These are phyloP conservation scores for Oryza nivara DNA, from an alignment of 176 grass and related monocot genomes.

Conservation along the genomic window DNA sequence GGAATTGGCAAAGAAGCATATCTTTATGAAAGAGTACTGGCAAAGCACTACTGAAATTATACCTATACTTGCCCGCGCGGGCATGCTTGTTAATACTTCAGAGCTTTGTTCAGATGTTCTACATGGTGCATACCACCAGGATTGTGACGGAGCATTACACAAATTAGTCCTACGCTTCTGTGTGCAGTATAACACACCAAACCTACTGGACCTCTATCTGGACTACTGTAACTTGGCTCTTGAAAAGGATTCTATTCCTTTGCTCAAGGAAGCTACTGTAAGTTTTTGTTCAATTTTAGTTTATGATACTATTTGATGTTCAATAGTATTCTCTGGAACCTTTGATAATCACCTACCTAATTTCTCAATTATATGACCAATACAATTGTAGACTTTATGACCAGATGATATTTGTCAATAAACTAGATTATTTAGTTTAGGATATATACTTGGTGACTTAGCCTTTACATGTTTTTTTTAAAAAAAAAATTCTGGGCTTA, in stretches of 20 bases:
- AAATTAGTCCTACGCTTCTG: slow-evolving; percentile 78
- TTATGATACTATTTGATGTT: slow-evolving; percentile 24
- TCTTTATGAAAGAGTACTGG: slow-evolving; percentile 91
- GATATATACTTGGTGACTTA: slow-evolving; percentile 23
- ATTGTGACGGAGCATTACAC: slow-evolving; percentile 54
- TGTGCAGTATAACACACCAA: slow-evolving; percentile 72
- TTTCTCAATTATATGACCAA: background rate
- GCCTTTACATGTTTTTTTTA: slow-evolving; percentile 11
- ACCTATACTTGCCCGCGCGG: slow-evolving; percentile 71
- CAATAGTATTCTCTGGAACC: slow-evolving; percentile 11
- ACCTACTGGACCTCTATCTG: slow-evolving; percentile 85
- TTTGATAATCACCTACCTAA: slow-evolving; percentile 22
- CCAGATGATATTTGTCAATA: slow-evolving; percentile 1
- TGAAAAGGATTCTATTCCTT: slow-evolving; percentile 57
- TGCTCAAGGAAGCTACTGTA: slow-evolving; percentile 66
- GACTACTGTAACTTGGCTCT: slow-evolving; percentile 74
- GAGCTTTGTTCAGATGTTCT: slow-evolving; percentile 48
- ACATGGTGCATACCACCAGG: slow-evolving; percentile 31
- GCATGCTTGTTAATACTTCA: slow-evolving; percentile 61
- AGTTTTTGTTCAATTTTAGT: slow-evolving; percentile 54
- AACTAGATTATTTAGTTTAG: slow-evolving; percentile 25
- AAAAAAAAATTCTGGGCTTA: background rate
- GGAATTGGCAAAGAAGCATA: slow-evolving; percentile 73
- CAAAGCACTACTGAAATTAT: slow-evolving; percentile 68
- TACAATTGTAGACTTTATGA: slow-evolving; percentile 5